Percentiles rank a stretch among this genome's conserved stretches.
These are phyloP conservation scores for Mollisiaceae sp. DNA, from an alignment of 2,329 filamentous ascomycete species.

Conservation along the genomic window DNA sequence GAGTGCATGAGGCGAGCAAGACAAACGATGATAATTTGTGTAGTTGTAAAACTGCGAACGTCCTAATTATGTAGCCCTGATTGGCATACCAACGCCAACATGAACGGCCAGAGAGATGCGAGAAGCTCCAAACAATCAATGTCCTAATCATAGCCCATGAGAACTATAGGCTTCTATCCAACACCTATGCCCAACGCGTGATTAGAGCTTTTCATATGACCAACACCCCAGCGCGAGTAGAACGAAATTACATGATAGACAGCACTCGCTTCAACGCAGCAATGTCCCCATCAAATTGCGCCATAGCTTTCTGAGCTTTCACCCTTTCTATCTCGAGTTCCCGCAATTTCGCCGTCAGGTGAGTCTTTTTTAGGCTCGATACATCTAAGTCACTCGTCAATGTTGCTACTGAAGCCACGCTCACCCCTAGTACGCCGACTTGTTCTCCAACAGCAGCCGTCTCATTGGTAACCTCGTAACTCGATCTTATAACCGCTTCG, in stretches of 20 bases:
- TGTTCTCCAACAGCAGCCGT: too few relatives aligned
- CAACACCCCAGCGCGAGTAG: too few relatives aligned
- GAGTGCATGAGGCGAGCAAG: not conserved
- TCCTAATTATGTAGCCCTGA: not conserved
- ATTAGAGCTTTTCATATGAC: not conserved
- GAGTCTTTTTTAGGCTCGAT: too few relatives aligned
- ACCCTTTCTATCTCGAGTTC: slow-evolving; percentile 21
- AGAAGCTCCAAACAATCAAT: not conserved
- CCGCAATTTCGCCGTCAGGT: slow-evolving; percentile 20
- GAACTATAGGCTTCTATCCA: too few relatives aligned
- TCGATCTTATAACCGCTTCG: too few relatives aligned
- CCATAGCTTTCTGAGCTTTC: slow-evolving; percentile 9
- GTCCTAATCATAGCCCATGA: not conserved
- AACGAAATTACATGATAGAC: slow-evolving; percentile 8
- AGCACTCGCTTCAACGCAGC: slow-evolving; percentile 26
- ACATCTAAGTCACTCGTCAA: too few relatives aligned
- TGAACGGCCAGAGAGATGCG: not conserved
- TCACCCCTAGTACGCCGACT: too few relatives aligned
- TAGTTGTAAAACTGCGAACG: not conserved
- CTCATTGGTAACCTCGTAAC: too few relatives aligned
- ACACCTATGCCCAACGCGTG: not conserved
- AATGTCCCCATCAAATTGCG: slow-evolving; percentile 26
- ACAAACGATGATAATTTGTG: not conserved
- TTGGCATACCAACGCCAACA: not conserved
- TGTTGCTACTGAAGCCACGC: too few relatives aligned